These are phyloP conservation scores for Coemansia sp. DNA, from an alignment of 192 early-diverging fungal species.

Conservation along the genomic window DNA sequence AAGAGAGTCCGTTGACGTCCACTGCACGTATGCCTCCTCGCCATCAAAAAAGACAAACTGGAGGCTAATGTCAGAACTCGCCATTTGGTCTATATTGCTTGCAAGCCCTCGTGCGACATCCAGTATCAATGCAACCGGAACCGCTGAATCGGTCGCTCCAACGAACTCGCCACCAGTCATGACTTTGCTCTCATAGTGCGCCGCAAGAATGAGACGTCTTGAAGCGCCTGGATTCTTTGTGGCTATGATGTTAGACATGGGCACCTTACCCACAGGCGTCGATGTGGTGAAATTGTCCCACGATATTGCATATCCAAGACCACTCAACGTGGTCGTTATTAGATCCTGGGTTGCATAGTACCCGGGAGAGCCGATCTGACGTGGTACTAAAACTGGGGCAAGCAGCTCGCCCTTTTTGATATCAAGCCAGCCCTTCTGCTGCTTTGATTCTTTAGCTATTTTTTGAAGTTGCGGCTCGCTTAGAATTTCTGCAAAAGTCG, in stretches of 20 bases:
- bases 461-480: constrained; percentile 33
- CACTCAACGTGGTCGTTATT: constrained; percentile 64
- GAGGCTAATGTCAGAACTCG: constrained; percentile 59
- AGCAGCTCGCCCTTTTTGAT: constrained; percentile 61
- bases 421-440: constrained; percentile 37
- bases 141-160: constrained; percentile 90
- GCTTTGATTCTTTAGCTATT: constrained; percentile 14
- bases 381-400: constrained; percentile 71
- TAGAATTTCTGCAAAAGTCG: constrained; percentile 30
- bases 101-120: constrained; percentile 77
- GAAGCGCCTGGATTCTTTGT: constrained; percentile 79
- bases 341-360: constrained; percentile 70
- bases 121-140: constrained; percentile 86
- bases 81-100: constrained; percentile 54
- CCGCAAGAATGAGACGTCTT: constrained; percentile 79
- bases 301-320: constrained; percentile 79
- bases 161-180: constrained; percentile 68
- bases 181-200: constrained; percentile 93
- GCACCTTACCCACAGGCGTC: constrained; percentile 76
- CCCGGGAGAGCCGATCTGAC: constrained; percentile 76
- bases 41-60: constrained; percentile 98
- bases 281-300: constrained; percentile 71
- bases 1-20: constrained; percentile 79
- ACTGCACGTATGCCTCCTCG: constrained; percentile 84
- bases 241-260: constrained; percentile 86